Percentiles rank a stretch among this genome's conserved stretches.
phyloP scores from a whole-genome alignment of 352 stramenopile species.

The Globisporangium mamillatum region DNA sequence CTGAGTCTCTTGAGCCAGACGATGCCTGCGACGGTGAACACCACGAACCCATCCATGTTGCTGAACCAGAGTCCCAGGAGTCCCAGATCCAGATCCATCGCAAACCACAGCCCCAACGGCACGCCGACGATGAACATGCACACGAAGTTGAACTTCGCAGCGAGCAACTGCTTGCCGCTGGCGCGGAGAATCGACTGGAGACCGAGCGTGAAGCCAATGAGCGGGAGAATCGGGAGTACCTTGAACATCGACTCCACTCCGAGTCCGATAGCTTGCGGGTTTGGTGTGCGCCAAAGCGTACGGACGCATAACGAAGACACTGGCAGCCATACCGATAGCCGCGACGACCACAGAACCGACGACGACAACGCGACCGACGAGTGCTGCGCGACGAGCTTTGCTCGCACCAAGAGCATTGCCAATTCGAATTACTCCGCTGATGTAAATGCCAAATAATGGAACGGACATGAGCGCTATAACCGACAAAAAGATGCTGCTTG shows the following conservation, averaged over 20 bases:
- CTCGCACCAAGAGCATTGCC: background rate
- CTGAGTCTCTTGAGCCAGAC: constrained; percentile 18
- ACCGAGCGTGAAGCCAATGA: background rate
- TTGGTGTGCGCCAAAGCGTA: background rate
- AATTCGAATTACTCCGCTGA: background rate
- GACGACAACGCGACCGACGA: background rate
- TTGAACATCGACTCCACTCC: background rate
- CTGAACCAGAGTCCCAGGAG: constrained; percentile 46
- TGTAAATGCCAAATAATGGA: background rate
- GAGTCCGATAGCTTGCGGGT: background rate
- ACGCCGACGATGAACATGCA: background rate
- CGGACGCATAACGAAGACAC: background rate
- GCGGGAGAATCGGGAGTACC: background rate
- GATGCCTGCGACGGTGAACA: constrained; percentile 33
- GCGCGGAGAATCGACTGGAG: background rate
- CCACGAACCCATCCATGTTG: constrained; percentile 40
- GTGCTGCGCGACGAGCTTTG: background rate
- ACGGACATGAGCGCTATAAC: background rate
- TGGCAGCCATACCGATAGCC: background rate
- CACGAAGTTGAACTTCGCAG: background rate
- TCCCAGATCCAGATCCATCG: background rate
- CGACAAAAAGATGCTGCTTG: background rate
- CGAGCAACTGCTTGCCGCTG: background rate
- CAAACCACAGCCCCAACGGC: background rate
- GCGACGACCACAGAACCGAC: background rate